Conservation (phyloP, 2,329 filamentous ascomycete genomes). For the Endothia cerciana region DNA sequence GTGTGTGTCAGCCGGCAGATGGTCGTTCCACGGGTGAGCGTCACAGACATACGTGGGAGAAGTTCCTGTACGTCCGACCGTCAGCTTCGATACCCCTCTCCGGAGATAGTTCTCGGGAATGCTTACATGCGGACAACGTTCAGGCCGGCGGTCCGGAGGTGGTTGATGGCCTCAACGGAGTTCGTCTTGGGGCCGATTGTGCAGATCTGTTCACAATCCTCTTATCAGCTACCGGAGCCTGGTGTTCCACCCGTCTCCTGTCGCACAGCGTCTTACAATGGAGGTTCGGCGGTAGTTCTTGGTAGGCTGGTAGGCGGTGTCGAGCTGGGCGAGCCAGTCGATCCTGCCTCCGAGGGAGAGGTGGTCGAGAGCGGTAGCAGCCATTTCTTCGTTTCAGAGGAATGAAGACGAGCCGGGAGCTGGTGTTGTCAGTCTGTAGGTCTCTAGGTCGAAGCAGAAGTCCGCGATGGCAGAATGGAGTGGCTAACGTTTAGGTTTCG, state of each 20-base stretch:
- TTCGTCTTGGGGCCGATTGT: slow-evolving; percentile 99
- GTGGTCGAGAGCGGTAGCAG: slow-evolving; percentile 79
- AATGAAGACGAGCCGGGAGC: neutral
- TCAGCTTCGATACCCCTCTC: slow-evolving; percentile 8
- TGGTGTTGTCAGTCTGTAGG: neutral
- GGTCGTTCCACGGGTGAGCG: neutral
- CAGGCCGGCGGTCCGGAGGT: slow-evolving; percentile 85
- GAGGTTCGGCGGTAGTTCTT: slow-evolving; percentile 95
- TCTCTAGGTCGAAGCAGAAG: neutral
- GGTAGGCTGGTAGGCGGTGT: slow-evolving; percentile 85
- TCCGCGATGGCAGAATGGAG: neutral
- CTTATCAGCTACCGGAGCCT: slow-evolving; percentile 9
- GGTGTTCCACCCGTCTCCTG: neutral
- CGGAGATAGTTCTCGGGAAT: neutral
- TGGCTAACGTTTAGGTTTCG: slow-evolving; percentile 12
- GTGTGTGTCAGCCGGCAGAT: slow-evolving; percentile 42
- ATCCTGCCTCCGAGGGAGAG: slow-evolving; percentile 75
- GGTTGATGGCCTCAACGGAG: slow-evolving; percentile 95
- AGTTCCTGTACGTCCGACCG: slow-evolving; percentile 22
- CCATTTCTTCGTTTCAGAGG: slow-evolving; percentile 47
- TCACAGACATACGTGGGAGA: slow-evolving; percentile 29
- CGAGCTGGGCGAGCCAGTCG: slow-evolving; percentile 70
- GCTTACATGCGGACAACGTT: slow-evolving; percentile 98
- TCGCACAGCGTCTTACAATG: slow-evolving; percentile 52
- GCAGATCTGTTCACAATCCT: slow-evolving; percentile 65